These are phyloP conservation scores for Didymella arachidicola DNA, from an alignment of 2,329 filamentous ascomycete species.

Conservation along the genomic window DNA sequence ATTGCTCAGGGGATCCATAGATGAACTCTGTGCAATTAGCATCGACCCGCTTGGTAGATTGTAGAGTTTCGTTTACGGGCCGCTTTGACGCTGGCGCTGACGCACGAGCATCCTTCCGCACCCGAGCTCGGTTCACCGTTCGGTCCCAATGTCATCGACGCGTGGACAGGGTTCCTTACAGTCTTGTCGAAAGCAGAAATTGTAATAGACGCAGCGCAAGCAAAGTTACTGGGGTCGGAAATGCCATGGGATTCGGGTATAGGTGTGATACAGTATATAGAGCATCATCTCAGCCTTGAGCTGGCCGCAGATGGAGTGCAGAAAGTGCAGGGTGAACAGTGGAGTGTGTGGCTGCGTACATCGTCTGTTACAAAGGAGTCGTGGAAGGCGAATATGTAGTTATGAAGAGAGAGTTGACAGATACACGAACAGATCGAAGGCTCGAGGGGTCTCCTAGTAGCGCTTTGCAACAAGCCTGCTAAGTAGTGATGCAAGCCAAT, in stretches of 20 bases:
- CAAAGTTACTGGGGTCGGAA: not conserved
- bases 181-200: not conserved
- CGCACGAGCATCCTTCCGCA: conserved; percentile 23
- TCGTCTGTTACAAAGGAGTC: conserved; percentile 4
- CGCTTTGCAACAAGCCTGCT: not conserved
- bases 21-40: conserved; percentile 3
- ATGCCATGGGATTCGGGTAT: conserved; percentile 3
- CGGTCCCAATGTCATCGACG: conserved; percentile 5
- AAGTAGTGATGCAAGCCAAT: not conserved
- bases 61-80: conserved; percentile 14
- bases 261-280: conserved; percentile 8
- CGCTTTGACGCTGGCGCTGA: conserved; percentile 19
- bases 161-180: conserved; percentile 1
- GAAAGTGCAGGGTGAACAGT: not conserved
- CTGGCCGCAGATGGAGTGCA: not conserved
- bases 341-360: conserved; percentile 2
- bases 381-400: not conserved
- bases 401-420: not conserved
- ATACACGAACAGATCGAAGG: not conserved
- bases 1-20: conserved; percentile 9
- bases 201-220: not conserved
- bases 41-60: conserved; percentile 7
- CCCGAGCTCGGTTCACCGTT: conserved; percentile 11
- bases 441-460: not conserved
- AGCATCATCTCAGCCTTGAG: not conserved